Conservation (phyloP, 768 basidiomycete genomes). For the Melanogaster broomeanus region DNA sequence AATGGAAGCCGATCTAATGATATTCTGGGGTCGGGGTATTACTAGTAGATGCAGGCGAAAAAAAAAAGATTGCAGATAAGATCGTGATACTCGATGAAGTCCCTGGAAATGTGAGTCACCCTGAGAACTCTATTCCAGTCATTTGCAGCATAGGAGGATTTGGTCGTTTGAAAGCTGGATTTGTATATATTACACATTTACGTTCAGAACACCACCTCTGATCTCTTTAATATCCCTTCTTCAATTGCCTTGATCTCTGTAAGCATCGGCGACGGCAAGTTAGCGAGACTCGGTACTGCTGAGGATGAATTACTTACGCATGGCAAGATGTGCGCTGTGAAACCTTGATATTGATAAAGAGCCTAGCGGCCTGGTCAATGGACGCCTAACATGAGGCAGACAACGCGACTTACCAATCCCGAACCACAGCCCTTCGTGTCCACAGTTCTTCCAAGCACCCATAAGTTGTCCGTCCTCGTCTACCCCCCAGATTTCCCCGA, state of each 20-base stretch:
- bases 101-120: neutral
- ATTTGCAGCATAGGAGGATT: too few species aligned
- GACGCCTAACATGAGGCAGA: neutral
- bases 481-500: constrained; percentile 57
- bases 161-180: too few species aligned
- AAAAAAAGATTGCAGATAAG: neutral
- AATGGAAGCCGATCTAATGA: neutral
- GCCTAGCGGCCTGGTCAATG: neutral
- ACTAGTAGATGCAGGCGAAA: neutral
- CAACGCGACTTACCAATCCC: constrained; percentile 4
- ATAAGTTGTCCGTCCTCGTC: constrained; percentile 58
- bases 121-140: too few species aligned
- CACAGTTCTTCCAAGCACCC: constrained; percentile 26
- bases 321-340: constrained; percentile 2
- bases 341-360: constrained; percentile 9
- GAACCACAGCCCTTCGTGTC: constrained; percentile 31
- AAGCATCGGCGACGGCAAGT: neutral
- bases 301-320: neutral
- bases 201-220: neutral
- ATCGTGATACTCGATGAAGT: neutral
- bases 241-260: constrained; percentile 6
- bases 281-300: neutral
- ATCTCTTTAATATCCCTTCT: constrained; percentile 1
- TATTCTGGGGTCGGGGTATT: neutral
- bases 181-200: too few species aligned